A percentile compares a stretch with the other conserved stretches of the same genome.
These are phyloP conservation scores for Thielaviopsis euricoi DNA, from an alignment of 2,329 filamentous ascomycete genomes.

Conservation along the genomic window DNA sequence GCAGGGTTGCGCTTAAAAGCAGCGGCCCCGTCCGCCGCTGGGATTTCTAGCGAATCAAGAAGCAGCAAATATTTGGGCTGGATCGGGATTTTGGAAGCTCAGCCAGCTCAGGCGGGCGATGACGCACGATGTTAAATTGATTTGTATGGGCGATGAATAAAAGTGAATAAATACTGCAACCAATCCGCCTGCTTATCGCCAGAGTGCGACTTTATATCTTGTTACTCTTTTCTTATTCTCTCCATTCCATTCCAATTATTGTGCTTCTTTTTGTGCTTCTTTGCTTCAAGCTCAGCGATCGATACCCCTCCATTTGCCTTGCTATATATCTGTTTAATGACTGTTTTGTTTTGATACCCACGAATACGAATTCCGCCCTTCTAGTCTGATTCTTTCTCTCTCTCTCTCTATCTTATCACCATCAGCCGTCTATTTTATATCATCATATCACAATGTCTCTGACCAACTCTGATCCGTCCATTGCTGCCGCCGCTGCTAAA, in stretches of 20 bases:
- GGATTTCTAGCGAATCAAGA: too few relatives aligned
- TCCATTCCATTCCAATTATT: neutral
- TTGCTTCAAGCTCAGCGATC: neutral
- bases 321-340: too few relatives aligned
- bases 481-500: slow-evolving; percentile 65
- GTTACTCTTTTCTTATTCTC: neutral
- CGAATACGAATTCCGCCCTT: too few relatives aligned
- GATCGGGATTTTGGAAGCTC: too few relatives aligned
- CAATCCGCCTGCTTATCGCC: neutral
- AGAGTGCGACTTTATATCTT: neutral
- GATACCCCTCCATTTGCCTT: neutral
- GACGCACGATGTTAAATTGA: too few relatives aligned
- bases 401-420: neutral
- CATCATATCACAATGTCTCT: slow-evolving; percentile 51
- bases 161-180: too few relatives aligned
- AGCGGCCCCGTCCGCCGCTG: too few relatives aligned
- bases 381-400: neutral
- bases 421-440: neutral
- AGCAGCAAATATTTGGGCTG: too few relatives aligned
- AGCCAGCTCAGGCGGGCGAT: too few relatives aligned
- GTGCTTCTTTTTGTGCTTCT: neutral
- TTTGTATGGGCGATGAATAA: too few relatives aligned
- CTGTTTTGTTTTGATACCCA: too few relatives aligned
- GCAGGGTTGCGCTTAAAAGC: too few relatives aligned
- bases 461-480: slow-evolving; percentile 64